phyloP scores from a whole-genome alignment of 1,284 basidiomycete genomes.

The Puccinia sorghi region DNA sequence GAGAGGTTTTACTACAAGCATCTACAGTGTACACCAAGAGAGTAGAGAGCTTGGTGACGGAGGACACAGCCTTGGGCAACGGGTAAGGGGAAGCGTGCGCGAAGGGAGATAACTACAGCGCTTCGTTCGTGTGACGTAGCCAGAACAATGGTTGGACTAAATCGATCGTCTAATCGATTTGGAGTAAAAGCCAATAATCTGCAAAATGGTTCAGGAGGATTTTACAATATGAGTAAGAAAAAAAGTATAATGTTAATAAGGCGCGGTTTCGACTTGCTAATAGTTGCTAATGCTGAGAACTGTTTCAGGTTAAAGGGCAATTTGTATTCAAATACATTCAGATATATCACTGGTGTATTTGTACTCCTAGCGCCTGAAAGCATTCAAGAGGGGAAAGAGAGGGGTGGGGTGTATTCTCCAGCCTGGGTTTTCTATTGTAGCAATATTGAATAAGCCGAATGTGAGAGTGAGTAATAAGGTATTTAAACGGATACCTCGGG shows the following conservation, averaged over 20 bases:
- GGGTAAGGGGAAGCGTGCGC: neutral
- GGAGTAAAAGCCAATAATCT: neutral
- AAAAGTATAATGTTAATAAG: slow-evolving; percentile 7
- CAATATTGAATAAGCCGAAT: neutral
- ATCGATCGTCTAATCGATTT: slow-evolving; percentile 14
- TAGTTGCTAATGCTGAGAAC: no score
- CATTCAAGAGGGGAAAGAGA: neutral
- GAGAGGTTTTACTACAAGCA: neutral
- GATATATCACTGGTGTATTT: neutral
- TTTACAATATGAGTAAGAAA: slow-evolving; percentile 6
- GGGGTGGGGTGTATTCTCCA: neutral
- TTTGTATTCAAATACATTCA: neutral
- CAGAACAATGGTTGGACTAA: slow-evolving; percentile 15
- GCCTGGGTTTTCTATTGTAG: neutral
- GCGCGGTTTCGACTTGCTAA: neutral
- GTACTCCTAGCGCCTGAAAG: neutral
- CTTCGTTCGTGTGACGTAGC: slow-evolving; percentile 5
- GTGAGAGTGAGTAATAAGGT: slow-evolving; percentile 14
- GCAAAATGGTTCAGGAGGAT: neutral
- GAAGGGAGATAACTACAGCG: neutral
- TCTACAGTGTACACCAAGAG: no score
- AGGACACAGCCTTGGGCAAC: neutral
- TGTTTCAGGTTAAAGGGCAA: slow-evolving; percentile 27
- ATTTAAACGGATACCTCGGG: neutral
- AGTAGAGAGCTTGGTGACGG: neutral